Base-by-base conservation (phyloP, 306 rosid genomes). In the Vigna hirtella region DNA sequence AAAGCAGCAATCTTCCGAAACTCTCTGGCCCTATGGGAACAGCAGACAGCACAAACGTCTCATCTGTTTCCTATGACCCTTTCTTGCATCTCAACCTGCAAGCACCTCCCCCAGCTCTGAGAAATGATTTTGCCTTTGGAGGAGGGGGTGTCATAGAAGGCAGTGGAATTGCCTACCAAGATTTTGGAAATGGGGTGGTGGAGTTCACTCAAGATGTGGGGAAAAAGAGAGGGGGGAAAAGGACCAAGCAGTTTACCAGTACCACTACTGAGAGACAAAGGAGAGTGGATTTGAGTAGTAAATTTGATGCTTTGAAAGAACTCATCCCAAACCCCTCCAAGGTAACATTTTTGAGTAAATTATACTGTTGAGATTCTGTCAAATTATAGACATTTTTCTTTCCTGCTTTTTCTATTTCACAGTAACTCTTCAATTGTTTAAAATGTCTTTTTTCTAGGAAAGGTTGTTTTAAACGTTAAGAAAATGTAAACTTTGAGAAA, bases 251-350 rank as follows among this genome's bases (percentile, higher is more conserved):
- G 52, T 70, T 84, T n/a, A 66, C 85, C 0, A 40, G 18, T 22
- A 86, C 84, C 9, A 88, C 83, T 16, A 86, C 84, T 4, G 96
- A 93, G 79, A 85, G 85, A 40, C 88, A 82, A 12, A 85, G 92
- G 77, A 90, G 98, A 68, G 88, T 81, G 7, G 90, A 88, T 36
- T 76, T 87, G 84, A 77, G 80, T 32, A 74, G 78, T 32, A 93
- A 88, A 42, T 93, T 73, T 71, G 14, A 28, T 14, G 82, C 84
- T 15, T 69, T 93, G 66, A 84, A 62, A 74, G 78, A 70, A 6
- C 85, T 93, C 59, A 83, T 93, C 43, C 98, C 97, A 20, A 86
- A 80, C 82, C 92, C 91, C 49, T 73, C 91, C 3, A 91, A 86
- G 92, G 97, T 93, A 66, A 24, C 38, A 34, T 30, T 26, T 30